Percentiles rank a stretch among this genome's conserved stretches.
phyloP scores from a whole-genome alignment of 129 eudicot species.

The Oenanthe sinensis region DNA sequence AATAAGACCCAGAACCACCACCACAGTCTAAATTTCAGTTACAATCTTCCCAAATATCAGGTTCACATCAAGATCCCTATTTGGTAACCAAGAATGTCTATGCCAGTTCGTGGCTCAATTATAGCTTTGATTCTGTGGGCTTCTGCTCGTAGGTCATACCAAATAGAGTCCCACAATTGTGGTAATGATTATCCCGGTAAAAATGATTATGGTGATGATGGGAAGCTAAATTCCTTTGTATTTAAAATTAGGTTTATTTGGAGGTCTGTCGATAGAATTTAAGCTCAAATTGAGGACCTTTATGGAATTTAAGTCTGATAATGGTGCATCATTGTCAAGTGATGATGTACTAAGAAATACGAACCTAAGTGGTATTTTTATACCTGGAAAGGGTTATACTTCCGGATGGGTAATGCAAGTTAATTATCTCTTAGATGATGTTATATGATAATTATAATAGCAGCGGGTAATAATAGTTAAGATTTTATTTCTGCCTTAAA shows the following conservation, averaged over 20 bases:
- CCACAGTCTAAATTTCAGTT: neutral
- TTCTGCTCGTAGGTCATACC: constrained; percentile 17
- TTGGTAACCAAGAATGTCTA: constrained; percentile 17
- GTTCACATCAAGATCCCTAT: constrained; percentile 9
- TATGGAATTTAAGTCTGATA: constrained; percentile 5
- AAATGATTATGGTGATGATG: constrained; percentile 16
- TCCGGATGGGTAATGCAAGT: constrained; percentile 42
- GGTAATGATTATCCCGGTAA: constrained; percentile 6
- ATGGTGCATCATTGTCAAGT: constrained; percentile 18
- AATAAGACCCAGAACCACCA: neutral
- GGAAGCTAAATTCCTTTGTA: constrained; percentile 29
- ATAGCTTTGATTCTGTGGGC: constrained; percentile 32
- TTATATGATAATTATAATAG: neutral
- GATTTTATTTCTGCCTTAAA: neutral
- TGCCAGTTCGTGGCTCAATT: constrained; percentile 25
- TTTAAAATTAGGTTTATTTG: constrained; percentile 32
- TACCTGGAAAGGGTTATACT: constrained; percentile 44
- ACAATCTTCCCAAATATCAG: neutral
- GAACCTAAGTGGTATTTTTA: constrained; percentile 21
- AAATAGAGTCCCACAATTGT: constrained; percentile 13
- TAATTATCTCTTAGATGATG: neutral
- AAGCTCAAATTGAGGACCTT: constrained; percentile 50
- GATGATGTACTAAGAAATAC: constrained; percentile 31
- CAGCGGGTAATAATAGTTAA: neutral
- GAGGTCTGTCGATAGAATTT: constrained; percentile 18